These are phyloP conservation scores for Moesziomyces sp. DNA, from an alignment of 1,284 basidiomycete genomes.

Conservation along the genomic window DNA sequence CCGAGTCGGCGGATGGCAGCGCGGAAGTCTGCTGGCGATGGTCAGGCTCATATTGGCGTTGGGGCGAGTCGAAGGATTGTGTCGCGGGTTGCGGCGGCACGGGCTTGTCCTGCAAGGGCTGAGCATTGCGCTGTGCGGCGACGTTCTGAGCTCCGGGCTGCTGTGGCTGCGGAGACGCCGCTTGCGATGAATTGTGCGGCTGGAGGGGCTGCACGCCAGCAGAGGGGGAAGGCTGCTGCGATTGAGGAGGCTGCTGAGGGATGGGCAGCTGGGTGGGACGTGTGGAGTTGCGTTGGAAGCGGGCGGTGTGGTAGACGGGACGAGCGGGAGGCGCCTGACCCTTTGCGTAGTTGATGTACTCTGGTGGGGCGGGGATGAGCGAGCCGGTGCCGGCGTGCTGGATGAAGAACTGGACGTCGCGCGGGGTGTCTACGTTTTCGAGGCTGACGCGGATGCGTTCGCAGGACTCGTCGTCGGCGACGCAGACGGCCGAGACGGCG, in stretches of 20 bases:
- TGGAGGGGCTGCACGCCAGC: neutral
- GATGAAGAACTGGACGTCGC: slow-evolving; percentile 63
- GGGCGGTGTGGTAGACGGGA: slow-evolving; percentile 53
- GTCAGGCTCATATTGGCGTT: slow-evolving; percentile 27
- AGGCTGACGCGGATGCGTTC: slow-evolving; percentile 64
- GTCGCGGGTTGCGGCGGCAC: slow-evolving; percentile 26
- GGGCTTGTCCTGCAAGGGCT: slow-evolving; percentile 28
- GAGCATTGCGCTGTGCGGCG: slow-evolving; percentile 17
- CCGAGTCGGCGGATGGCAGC: slow-evolving; percentile 3
- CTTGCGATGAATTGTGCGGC: slow-evolving; percentile 14
- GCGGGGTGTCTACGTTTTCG: slow-evolving; percentile 60
- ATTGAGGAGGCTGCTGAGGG: slow-evolving; percentile 28
- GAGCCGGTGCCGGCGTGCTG: slow-evolving; percentile 63
- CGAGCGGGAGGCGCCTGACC: slow-evolving; percentile 59
- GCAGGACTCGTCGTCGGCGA: slow-evolving; percentile 83
- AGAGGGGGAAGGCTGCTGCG: slow-evolving; percentile 16
- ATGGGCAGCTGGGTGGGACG: slow-evolving; percentile 48
- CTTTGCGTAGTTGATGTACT: slow-evolving; percentile 66
- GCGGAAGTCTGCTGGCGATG: slow-evolving; percentile 10
- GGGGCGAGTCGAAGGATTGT: slow-evolving; percentile 4
- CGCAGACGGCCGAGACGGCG: slow-evolving; percentile 92
- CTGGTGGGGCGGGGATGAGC: slow-evolving; percentile 63
- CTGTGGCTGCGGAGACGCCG: slow-evolving; percentile 18
- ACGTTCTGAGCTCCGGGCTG: slow-evolving; percentile 10
- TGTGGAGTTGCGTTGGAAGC: slow-evolving; percentile 60